Evolutionary conservation across 805 yeast species (phyloP).

Genomic region (Teunomyces lycoperdinae): DNA sequence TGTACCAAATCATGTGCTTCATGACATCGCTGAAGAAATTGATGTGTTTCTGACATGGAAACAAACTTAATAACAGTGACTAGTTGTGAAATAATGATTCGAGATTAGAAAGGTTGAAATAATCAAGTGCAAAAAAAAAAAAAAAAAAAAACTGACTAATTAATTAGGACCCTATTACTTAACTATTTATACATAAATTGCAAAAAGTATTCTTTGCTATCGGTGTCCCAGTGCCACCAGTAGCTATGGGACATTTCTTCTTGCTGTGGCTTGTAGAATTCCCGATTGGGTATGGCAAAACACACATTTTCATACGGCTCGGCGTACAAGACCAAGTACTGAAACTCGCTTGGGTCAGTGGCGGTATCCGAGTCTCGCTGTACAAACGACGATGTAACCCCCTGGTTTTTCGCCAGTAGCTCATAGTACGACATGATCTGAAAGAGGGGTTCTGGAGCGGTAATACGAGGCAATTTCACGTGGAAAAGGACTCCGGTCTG

Average conservation of each 20-base stretch:
- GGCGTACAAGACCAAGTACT: constrained; percentile 76
- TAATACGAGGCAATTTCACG: constrained; percentile 52
- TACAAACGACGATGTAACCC: constrained; percentile 25
- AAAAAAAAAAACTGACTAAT: neutral
- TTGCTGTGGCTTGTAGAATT: constrained; percentile 34
- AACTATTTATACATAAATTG: constrained; percentile 56
- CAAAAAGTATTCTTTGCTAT: constrained; percentile 62
- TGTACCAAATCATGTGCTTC: constrained; percentile 32
- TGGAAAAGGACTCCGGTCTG: constrained; percentile 66
- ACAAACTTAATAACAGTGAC: neutral
- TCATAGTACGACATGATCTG: constrained; percentile 80
- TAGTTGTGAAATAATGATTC: too few relatives aligned
- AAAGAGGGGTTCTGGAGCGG: constrained; percentile 53
- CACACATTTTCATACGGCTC: constrained; percentile 88
- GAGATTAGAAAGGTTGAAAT: too few relatives aligned
- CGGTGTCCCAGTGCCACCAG: constrained; percentile 76
- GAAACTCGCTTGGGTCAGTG: constrained; percentile 41
- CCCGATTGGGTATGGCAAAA: constrained; percentile 67
- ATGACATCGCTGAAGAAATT: constrained; percentile 20
- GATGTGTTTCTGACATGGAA: constrained; percentile 6
- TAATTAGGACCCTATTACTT: too few relatives aligned
- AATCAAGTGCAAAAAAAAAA: too few relatives aligned
- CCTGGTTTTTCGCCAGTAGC: constrained; percentile 41
- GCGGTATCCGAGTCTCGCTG: constrained; percentile 15
- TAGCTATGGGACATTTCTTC: constrained; percentile 31